Percentiles rank a stretch among this genome's conserved stretches.
These are phyloP conservation scores for Nymphaea thermarum DNA, from an alignment of 164 flowering plant species.

Conservation along the genomic window DNA sequence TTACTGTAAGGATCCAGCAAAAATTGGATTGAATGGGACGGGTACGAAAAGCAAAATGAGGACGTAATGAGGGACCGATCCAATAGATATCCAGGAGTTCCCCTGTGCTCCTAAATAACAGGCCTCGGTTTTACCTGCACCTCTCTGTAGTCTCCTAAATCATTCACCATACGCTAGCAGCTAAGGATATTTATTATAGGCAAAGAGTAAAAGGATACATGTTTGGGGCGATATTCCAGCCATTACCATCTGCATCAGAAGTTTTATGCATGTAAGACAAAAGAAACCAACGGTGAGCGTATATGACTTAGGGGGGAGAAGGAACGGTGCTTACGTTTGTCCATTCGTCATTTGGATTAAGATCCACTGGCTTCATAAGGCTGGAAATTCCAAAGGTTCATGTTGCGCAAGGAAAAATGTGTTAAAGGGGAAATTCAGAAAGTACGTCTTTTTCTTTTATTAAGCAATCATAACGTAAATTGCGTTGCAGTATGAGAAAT, in stretches of 20 bases:
- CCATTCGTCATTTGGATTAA: constrained; percentile 96
- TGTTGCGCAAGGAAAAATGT: too few relatives aligned
- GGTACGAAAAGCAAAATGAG: too few relatives aligned
- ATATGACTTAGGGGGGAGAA: not conserved
- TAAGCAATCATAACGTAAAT: not conserved
- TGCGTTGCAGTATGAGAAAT: not conserved
- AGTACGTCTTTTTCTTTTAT: not conserved
- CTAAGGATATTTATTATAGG: not conserved
- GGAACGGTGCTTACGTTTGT: constrained; percentile 47
- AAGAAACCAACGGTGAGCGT: not conserved
- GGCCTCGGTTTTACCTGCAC: too few relatives aligned
- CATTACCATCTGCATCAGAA: constrained; percentile 75
- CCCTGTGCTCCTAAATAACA: not conserved
- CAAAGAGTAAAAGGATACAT: constrained; percentile 45
- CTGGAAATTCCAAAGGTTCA: constrained; percentile 27
- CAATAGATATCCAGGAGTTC: not conserved
- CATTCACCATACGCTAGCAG: too few relatives aligned
- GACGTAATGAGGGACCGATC: not conserved
- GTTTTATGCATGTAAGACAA: not conserved
- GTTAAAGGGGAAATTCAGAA: too few relatives aligned
- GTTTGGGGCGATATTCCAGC: constrained; percentile 85
- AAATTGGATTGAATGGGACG: not conserved
- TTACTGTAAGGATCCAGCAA: constrained; percentile 27
- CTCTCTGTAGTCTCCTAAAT: too few relatives aligned
- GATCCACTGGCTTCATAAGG: constrained; percentile 84